phyloP scores from a whole-genome alignment of 768 basidiomycete species.

The Lentinula guzmanii region DNA sequence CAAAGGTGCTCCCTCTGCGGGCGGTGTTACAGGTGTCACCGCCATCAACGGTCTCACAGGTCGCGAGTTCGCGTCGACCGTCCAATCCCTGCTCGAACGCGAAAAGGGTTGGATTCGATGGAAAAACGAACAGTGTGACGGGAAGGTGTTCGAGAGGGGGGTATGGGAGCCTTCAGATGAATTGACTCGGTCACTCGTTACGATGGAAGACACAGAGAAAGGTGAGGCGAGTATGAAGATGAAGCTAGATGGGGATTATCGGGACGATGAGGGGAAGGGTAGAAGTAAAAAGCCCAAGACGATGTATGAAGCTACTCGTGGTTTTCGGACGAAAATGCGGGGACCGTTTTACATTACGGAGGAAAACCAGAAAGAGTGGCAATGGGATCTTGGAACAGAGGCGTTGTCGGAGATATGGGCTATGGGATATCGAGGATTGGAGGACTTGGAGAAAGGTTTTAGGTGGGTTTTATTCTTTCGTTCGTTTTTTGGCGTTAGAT shows the following conservation, averaged over 20 bases:
- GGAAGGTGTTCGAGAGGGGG: constrained; percentile 60
- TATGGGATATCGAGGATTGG: constrained; percentile 65
- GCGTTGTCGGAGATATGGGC: constrained; percentile 79
- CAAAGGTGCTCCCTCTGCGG: not conserved
- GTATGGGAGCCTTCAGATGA: constrained; percentile 32
- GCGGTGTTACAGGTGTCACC: not conserved
- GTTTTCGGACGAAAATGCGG: constrained; percentile 45
- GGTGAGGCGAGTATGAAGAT: constrained; percentile 13
- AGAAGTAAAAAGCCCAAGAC: constrained; percentile 30
- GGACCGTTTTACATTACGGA: not conserved
- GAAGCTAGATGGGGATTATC: constrained; percentile 31
- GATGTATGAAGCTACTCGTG: constrained; percentile 51
- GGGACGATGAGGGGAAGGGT: not conserved
- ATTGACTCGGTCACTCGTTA: not conserved
- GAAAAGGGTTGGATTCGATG: constrained; percentile 89
- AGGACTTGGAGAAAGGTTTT: constrained; percentile 61
- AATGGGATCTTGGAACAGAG: constrained; percentile 60
- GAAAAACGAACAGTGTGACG: constrained; percentile 79
- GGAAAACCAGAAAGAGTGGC: constrained; percentile 55
- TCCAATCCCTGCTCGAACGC: constrained; percentile 63
- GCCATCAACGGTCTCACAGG: constrained; percentile 37
- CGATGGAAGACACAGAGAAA: not conserved
- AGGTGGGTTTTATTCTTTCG: constrained; percentile 35
- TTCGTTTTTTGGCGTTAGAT: not conserved
- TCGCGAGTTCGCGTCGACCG: constrained; percentile 69